Conservation (phyloP, 768 basidiomycete species). For the Erythrobasidium yunnanense region DNA sequence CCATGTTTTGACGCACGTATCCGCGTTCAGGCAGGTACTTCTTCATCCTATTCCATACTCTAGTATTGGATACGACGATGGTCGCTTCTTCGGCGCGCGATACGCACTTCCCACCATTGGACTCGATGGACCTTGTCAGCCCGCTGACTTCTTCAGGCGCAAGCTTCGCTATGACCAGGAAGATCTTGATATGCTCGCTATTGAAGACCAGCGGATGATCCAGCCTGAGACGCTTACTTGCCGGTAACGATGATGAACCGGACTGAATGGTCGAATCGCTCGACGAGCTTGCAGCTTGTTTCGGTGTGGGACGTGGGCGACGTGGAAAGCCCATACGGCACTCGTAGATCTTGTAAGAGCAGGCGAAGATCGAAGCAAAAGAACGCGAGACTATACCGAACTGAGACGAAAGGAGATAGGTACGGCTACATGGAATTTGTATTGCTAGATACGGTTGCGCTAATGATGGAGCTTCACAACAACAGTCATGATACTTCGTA, state of each 20-base stretch:
- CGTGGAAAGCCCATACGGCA: conserved; percentile 20
- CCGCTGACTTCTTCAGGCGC: not conserved
- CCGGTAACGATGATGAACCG: not conserved
- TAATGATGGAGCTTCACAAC: no score
- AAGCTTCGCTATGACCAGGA: conserved; percentile 17
- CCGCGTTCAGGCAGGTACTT: conserved; percentile 3
- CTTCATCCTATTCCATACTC: conserved; percentile 6
- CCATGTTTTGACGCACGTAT: not conserved
- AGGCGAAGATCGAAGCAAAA: no score
- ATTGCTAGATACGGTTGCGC: no score
- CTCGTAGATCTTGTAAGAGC: no score
- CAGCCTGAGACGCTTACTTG: conserved; percentile 9
- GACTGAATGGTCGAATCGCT: conserved; percentile 11
- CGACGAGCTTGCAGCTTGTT: not conserved
- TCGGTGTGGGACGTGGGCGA: not conserved
- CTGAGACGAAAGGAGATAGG: no score
- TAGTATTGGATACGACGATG: not conserved
- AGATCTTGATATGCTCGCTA: not conserved
- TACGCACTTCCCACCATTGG: conserved; percentile 11
- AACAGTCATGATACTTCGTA: no score
- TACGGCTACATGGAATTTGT: no score
- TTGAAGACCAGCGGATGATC: conserved; percentile 9
- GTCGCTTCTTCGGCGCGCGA: conserved; percentile 4
- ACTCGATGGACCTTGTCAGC: not conserved
- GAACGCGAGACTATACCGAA: no score